These are phyloP conservation scores for Tubosaeta brunneosetosa DNA, from an alignment of 768 basidiomycete species.

Conservation along the genomic window DNA sequence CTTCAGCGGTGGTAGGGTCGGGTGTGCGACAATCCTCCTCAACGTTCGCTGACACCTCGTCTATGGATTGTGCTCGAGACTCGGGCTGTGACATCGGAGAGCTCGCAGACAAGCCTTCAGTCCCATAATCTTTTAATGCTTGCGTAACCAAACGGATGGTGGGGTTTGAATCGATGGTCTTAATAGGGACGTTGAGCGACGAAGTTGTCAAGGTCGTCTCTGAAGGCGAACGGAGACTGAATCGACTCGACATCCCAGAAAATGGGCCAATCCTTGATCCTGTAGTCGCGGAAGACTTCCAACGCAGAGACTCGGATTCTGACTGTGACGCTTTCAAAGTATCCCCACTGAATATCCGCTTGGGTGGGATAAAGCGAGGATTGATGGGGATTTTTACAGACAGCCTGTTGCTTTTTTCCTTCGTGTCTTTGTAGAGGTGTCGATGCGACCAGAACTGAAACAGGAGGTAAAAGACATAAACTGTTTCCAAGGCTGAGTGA, in stretches of 20 bases:
- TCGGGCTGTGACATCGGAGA: conserved; percentile 8
- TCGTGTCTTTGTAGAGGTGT: conserved; percentile 46
- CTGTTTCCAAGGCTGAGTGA: conserved; percentile 24
- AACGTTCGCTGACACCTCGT: conserved; percentile 8
- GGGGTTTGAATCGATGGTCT: conserved; percentile 7
- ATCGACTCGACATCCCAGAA: conserved; percentile 4
- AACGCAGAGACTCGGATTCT: conserved; percentile 16
- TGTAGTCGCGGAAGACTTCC: conserved; percentile 10
- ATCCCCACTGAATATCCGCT: conserved; percentile 25
- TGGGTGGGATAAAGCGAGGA: conserved; percentile 25
- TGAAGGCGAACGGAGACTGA: conserved; percentile 21
- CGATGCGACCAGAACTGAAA: conserved; percentile 57
- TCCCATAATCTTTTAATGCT: background rate
- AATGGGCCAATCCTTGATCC: conserved; percentile 12
- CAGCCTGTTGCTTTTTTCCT: conserved; percentile 41
- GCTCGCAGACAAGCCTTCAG: background rate
- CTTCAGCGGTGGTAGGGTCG: conserved; percentile 10
- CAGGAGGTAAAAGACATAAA: conserved; percentile 47
- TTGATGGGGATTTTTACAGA: conserved; percentile 32
- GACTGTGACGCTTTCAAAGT: conserved; percentile 14
- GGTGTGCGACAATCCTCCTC: conserved; percentile 4
- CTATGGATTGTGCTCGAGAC: conserved; percentile 11
- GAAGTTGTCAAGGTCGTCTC: conserved; percentile 22
- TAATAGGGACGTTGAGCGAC: background rate
- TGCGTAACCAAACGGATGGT: conserved; percentile 26